Conservation (phyloP, 495 filamentous ascomycete species). For the Penicillium argentinense region DNA sequence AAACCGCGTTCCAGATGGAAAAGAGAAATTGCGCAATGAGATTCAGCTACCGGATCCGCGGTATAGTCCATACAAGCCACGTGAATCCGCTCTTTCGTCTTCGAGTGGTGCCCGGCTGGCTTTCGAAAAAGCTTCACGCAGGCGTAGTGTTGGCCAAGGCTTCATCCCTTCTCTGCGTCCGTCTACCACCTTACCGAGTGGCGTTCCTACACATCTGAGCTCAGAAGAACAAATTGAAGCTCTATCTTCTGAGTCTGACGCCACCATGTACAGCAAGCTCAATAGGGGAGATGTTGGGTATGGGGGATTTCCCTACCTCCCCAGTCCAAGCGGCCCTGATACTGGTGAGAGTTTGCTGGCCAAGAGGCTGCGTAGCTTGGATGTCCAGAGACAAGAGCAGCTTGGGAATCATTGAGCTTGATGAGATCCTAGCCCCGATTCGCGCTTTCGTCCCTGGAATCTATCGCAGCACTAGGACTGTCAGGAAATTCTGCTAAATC, state of each 20-base stretch:
- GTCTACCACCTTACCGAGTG: constrained; percentile 9
- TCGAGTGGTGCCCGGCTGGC: constrained; percentile 29
- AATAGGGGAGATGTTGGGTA: constrained; percentile 68
- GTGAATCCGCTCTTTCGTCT: constrained; percentile 32
- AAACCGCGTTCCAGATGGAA: constrained; percentile 95
- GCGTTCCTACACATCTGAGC: constrained; percentile 24
- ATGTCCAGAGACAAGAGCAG: constrained; percentile 37
- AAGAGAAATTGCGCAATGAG: constrained; percentile 90
- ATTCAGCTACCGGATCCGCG: constrained; percentile 85
- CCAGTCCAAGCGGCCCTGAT: constrained; percentile 36
- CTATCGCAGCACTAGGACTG: too few species aligned
- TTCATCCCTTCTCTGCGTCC: constrained; percentile 26
- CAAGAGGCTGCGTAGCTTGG: constrained; percentile 51
- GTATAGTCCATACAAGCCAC: constrained; percentile 80
- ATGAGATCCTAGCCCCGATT: background rate
- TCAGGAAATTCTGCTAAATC: too few species aligned
- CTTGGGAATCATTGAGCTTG: constrained; percentile 16
- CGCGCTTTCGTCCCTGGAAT: too few species aligned
- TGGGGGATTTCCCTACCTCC: constrained; percentile 53
- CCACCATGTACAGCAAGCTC: constrained; percentile 61
- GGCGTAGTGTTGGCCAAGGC: constrained; percentile 56
- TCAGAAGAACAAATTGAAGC: constrained; percentile 25
- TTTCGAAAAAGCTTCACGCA: constrained; percentile 55
- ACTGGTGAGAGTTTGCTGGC: constrained; percentile 55
- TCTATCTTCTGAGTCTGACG: constrained; percentile 11